A percentile compares a stretch with the other conserved stretches of the same genome.
Evolutionary conservation across 2,329 filamentous ascomycete species (phyloP).

Genomic region (Ophiobolus disseminans): DNA sequence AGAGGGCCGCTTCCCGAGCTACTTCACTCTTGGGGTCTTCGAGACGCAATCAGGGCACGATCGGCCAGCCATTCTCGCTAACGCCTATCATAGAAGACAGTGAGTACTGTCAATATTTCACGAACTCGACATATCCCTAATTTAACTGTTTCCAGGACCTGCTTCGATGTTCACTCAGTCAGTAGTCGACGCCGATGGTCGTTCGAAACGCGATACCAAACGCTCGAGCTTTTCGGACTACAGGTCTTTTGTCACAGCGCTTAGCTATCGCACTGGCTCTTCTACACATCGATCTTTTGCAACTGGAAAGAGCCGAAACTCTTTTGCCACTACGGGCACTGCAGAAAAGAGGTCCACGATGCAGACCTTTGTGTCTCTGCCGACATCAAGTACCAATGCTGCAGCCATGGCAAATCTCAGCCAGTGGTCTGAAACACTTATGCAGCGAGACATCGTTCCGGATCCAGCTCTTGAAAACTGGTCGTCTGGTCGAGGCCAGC

Average conservation of each 20-base stretch:
- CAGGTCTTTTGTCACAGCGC: neutral
- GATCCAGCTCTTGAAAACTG: neutral
- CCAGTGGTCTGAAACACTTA: neutral
- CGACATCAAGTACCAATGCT: neutral
- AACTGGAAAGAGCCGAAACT: neutral
- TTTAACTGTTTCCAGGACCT: neutral
- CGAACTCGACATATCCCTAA: neutral
- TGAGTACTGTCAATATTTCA: neutral
- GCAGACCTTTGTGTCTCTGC: neutral
- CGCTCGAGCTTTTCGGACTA: neutral
- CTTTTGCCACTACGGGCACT: neutral
- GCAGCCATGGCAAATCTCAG: neutral
- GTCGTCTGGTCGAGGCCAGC: conserved; percentile 10
- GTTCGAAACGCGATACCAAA: neutral
- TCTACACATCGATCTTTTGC: neutral
- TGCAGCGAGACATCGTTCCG: conserved; percentile 7
- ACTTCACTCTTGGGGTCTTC: neutral
- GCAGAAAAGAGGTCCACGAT: neutral
- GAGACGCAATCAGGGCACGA: neutral
- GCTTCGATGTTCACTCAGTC: neutral
- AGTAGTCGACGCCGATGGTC: neutral
- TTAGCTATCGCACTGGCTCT: neutral
- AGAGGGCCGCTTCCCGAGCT: neutral
- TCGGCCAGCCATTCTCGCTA: neutral
- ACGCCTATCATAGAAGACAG: neutral